A percentile compares a stretch with the other conserved stretches of the same genome.
These are phyloP conservation scores for Globisporangium recalcitrans DNA, from an alignment of 352 stramenopile genomes.

Conservation along the genomic window DNA sequence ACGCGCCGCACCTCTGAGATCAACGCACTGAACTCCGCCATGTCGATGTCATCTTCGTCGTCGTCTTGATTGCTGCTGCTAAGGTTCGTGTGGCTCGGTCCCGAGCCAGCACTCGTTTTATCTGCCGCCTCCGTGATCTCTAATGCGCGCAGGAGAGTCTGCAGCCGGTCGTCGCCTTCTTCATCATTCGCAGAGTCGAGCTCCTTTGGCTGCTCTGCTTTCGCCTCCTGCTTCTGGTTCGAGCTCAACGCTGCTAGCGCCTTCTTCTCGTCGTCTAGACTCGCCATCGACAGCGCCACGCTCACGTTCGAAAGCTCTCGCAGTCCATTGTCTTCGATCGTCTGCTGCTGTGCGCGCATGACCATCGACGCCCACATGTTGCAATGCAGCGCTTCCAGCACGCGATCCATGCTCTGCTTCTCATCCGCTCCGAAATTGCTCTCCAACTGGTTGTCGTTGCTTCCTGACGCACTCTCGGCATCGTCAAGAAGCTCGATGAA, in stretches of 20 bases:
- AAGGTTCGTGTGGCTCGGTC: neutral
- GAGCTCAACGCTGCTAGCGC: conserved; percentile 4
- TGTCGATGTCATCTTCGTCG: conserved; percentile 44
- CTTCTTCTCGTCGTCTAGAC: conserved; percentile 8
- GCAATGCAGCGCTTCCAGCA: conserved; percentile 71
- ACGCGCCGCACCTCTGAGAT: conserved; percentile 63
- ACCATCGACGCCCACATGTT: conserved; percentile 80
- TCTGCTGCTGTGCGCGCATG: conserved; percentile 17
- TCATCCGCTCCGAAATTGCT: conserved; percentile 18
- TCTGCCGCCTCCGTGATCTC: conserved; percentile 27
- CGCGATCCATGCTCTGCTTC: conserved; percentile 54
- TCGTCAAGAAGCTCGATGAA: conserved; percentile 32
- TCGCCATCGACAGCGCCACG: conserved; percentile 10
- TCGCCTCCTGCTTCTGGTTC: neutral
- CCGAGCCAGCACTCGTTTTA: neutral
- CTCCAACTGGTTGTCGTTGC: conserved; percentile 12
- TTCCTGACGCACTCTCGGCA: neutral
- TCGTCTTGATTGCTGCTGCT: neutral
- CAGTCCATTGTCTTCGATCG: conserved; percentile 2
- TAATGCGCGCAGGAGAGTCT: conserved; percentile 43
- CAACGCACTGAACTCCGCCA: conserved; percentile 55
- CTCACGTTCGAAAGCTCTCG: conserved; percentile 16
- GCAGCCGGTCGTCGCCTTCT: conserved; percentile 30
- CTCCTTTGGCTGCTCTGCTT: conserved; percentile 1
- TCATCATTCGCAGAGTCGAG: conserved; percentile 10